Evolutionary conservation across 345 rosid genomes (phyloP), one percentile per base, ranked within the genome.

Genomic region (Arabis alpina): DNA sequence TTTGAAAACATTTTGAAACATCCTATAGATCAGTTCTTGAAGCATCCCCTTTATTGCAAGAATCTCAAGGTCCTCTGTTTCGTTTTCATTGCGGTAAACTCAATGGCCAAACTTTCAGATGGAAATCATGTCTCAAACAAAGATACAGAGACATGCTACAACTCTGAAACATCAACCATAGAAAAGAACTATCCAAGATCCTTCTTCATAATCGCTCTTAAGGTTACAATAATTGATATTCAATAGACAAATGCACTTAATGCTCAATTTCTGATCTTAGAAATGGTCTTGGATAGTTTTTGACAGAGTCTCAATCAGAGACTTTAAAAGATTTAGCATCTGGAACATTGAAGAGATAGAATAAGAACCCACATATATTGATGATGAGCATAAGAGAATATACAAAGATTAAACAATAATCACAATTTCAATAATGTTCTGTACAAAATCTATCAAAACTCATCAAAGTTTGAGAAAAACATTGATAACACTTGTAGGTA

Each of bases 1-100:
- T 36, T 28, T n/a, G 2, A 37, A 36, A 36, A 27, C 47, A 55
- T 45, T 54, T 70, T 6, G 66, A 49, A 32, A 69, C 12, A 56
- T 39, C 6, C 10, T 45, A 3, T 44, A 15, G 34, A 14, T 36
- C 34, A 23, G 12, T 19, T 43, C 27, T 61, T 43, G 45, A 50
- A 50, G 19, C 60, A 50, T 40, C 54, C 54, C 39, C 8, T 36
- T 47, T 64, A 51, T 56, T 63, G 51, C 44, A 62, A 43, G 45
- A 70, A 19, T 51, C 27, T 39, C 7, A 16, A 1, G 40, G 59
- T 47, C 40, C 5, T 58, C 56, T 57, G 39, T 68, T 44, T n/a
- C 36, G 23, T 10, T 67, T 44, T 19, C 54, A 55, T 5, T 0
- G 36, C 47, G 23, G 64, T 34, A 23, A 39, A 56, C 15, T 37